These are phyloP conservation scores for Ciborinia camelliae DNA, from an alignment of 2,329 filamentous ascomycete genomes.

Conservation along the genomic window DNA sequence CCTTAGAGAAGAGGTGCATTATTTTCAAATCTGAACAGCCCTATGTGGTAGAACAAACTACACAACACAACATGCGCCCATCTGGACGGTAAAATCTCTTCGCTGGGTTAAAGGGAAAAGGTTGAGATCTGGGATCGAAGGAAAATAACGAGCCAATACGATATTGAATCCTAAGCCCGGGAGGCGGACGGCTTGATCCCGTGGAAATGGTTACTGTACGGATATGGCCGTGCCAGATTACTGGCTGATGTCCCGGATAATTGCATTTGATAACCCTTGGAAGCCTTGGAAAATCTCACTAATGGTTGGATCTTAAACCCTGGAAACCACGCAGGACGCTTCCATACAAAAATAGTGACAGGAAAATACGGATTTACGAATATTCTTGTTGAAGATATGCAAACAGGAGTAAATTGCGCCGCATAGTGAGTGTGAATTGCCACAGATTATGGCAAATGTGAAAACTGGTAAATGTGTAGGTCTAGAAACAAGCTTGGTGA, in stretches of 20 bases:
- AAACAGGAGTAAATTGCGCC: not conserved
- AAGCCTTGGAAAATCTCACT: constrained; percentile 2
- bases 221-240: constrained; percentile 2
- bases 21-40: not conserved
- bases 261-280: constrained; percentile 11
- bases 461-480: not conserved
- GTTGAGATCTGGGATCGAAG: not conserved
- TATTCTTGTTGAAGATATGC: not conserved
- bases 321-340: not conserved
- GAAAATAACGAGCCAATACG: not conserved
- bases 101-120: not conserved
- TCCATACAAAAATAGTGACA: constrained; percentile 5
- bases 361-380: not conserved
- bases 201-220: constrained; percentile 13
- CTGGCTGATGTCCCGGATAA: not conserved
- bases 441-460: not conserved
- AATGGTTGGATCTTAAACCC: constrained; percentile 9
- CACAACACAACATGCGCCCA: not conserved
- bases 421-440: not conserved
- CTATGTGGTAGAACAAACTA: constrained; percentile 13
- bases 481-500: not conserved
- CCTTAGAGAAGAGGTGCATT: constrained; percentile 1
- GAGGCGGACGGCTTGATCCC: constrained; percentile 11
- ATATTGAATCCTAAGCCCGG: not conserved
- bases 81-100: not conserved